Base-by-base conservation (phyloP, 2,329 filamentous ascomycete genomes). In the Exophiala sp. region DNA sequence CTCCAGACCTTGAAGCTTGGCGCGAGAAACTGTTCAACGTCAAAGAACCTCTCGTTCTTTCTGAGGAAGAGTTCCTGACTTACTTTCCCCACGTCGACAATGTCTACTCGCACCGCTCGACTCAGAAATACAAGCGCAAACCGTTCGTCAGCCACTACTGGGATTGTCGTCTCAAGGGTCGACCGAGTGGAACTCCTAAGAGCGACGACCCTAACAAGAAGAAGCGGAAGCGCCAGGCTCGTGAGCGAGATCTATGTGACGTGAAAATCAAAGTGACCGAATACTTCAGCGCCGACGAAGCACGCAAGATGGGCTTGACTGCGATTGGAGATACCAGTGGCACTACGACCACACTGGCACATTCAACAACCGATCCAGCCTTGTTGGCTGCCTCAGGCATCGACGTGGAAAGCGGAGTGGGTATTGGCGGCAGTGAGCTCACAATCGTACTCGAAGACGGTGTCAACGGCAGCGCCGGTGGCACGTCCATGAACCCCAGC, bases 261-360 rank as follows among this genome's bases (percentile, higher is more conserved):
- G 86, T 90, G 57, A 90, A 90, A 69, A 88, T 90, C 65, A 90
- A 89, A 66, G 87, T 90, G 52, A 88, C 85, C 2, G 86, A 90
- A 66, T 87, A 86, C 68, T 83, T 85, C 46, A 78, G 83, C 8
- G 78, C 76, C 30, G 70, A 64, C 0, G 57, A 64, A 16, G 55
- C 50, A 21, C 46, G 42, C 29, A 49, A 58, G 32, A 34, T 50
- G 43, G 54, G 54, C 21, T 23, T 58, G 38, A 18, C 14, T 29
- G 30, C 29, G 21, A 42, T 24, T 21, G 46, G 64, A 43, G 30
- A 55, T 53, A 45, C 64, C 65, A 64, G 55, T 64, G 34, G 62
- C 60, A 9, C 61, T 63, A 43, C 65, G 62, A 40, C 60, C 63
- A 8, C 34, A 13, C n/a, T 37, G 34, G 30, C 30, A 34, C 18